A percentile compares a stretch with the other conserved stretches of the same genome.
Evolutionary conservation across 768 basidiomycete genomes (phyloP).

Genomic region (Symmetrospora coprosmae): DNA sequence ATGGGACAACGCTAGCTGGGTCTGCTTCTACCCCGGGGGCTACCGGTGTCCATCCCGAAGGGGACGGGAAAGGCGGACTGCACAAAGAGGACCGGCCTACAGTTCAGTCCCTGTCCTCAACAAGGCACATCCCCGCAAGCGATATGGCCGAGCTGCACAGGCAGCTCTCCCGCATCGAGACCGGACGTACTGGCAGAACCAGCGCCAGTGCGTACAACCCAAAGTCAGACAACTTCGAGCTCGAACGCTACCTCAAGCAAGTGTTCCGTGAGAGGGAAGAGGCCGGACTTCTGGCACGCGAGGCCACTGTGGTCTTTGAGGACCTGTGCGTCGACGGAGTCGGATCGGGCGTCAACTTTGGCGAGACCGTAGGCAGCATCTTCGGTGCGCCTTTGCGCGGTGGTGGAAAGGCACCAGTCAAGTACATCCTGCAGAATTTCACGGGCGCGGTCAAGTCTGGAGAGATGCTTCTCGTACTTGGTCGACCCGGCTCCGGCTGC

Average conservation of each 20-base stretch:
- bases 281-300: not conserved
- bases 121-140: constrained; percentile 7
- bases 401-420: not conserved
- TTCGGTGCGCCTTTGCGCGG: not conserved
- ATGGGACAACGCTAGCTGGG: too few species aligned
- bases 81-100: too few species aligned
- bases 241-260: constrained; percentile 19
- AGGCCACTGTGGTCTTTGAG: constrained; percentile 19
- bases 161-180: not conserved
- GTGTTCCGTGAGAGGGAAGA: not conserved
- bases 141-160: not conserved
- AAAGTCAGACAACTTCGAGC: constrained; percentile 20
- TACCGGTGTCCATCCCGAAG: too few species aligned
- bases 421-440: constrained; percentile 45
- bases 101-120: too few species aligned
- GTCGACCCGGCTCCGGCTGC: constrained; percentile 40
- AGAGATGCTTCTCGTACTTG: constrained; percentile 53
- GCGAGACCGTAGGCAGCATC: not conserved
- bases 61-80: too few species aligned
- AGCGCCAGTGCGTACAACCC: constrained; percentile 4
- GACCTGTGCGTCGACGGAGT: constrained; percentile 18
- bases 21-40: too few species aligned
- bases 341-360: constrained; percentile 7
- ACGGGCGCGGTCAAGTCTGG: constrained; percentile 54
- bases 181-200: too few species aligned